Conservation (phyloP, 1,139 yeast genomes). For the Blastobotrys proliferans region DNA sequence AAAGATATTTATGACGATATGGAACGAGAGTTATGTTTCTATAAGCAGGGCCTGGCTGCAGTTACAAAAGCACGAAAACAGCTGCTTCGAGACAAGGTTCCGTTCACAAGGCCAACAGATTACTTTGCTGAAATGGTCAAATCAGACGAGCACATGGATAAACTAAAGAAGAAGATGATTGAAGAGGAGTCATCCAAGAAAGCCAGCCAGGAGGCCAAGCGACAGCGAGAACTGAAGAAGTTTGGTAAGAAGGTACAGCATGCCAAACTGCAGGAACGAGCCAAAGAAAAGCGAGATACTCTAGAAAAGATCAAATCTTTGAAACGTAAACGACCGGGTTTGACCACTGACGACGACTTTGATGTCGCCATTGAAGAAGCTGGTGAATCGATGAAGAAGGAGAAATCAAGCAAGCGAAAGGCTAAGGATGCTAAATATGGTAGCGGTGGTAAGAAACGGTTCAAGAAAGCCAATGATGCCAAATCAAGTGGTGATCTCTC, state of each 20-base stretch:
- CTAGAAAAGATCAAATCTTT: constrained; percentile 84
- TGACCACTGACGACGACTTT: constrained; percentile 46
- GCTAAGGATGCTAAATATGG: constrained; percentile 71
- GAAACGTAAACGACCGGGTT: constrained; percentile 83
- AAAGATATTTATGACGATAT: constrained; percentile 94
- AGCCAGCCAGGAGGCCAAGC: constrained; percentile 90
- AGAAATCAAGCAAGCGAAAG: constrained; percentile 50
- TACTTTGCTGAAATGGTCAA: constrained; percentile 98
- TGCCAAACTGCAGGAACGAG: constrained; percentile 90
- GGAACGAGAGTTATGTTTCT: constrained; percentile 77
- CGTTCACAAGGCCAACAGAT: constrained; percentile 90
- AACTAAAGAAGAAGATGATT: constrained; percentile 73
- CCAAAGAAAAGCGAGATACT: constrained; percentile 88
- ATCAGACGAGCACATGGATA: constrained; percentile 98
- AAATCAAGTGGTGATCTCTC: constrained; percentile 67
- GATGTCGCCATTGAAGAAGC: constrained; percentile 87
- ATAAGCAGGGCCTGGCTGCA: constrained; percentile 89
- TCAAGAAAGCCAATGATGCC: constrained; percentile 68
- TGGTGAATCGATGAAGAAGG: constrained; percentile 30
- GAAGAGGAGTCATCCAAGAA: constrained; percentile 86
- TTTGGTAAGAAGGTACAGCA: constrained; percentile 97
- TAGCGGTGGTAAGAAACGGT: constrained; percentile 74
- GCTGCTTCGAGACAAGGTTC: constrained; percentile 63
- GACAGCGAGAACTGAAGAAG: constrained; percentile 92
- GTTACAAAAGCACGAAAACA: constrained; percentile 67